Base-by-base conservation (phyloP, 345 rosid genomes). In the Rhizophora mangle region DNA sequence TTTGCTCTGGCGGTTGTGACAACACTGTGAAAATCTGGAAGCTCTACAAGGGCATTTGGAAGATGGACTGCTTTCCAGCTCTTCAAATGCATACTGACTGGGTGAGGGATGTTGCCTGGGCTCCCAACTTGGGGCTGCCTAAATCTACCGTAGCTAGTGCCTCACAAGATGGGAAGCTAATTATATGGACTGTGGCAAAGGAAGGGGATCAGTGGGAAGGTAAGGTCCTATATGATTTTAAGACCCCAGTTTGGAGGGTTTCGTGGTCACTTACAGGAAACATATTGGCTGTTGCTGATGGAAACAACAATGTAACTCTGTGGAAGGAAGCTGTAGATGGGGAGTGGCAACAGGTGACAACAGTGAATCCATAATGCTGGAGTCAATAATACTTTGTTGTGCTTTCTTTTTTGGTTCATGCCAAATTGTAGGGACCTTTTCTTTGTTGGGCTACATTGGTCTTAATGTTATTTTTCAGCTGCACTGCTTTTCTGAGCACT, bases 311-410 rank as follows among this genome's bases (percentile, higher is more conserved):
- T 3, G 75, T 72, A 3, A 72, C 75, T 0, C 31, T 72, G 18
- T 72, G 75, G 75, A 72, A 65, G 65, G 75, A 72, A 65, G 75
- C 69, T 72, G 75, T 72, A 15, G 75, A 72, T 58, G 75, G 75
- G 32, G 75, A 72, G 36, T 72, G 75, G 75, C 70, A 72, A 60
- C 75, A 72, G 75, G 75, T 65, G 43, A 65, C 75, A 6, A 65
- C 75, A n/a, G 75, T 65, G 47, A 64, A 72, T 58, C 19, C 71
- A 20, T 68, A 68, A 47, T 55, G n/a, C 51, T 34, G 9, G 24
- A 54, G 37, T 57, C 37, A 55, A 55, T 30, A 10, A 26, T 53
- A 53, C 60, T 9, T 55, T 22, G 24, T 55, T 55, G 24, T 55
- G 22, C 6, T 55, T 55, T 24, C 24, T 55, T 8, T 30, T 26